Evolutionary conservation across 1,284 basidiomycete species (phyloP).

Genomic region (Ustilago cynodontis): DNA sequence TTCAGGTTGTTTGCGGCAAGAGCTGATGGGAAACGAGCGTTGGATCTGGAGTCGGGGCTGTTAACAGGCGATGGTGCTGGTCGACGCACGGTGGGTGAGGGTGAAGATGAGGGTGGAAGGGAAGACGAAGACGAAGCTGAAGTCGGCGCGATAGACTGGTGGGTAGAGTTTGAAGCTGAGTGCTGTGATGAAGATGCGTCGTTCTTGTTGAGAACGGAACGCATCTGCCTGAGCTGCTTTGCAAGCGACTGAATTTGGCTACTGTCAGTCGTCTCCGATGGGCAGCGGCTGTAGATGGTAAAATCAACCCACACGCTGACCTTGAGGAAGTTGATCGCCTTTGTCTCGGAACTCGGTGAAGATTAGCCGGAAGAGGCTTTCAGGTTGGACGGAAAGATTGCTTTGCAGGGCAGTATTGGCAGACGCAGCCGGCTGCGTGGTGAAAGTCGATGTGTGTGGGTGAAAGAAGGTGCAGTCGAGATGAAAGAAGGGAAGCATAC

Average conservation of each 20-base stretch:
- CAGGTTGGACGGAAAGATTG: background rate
- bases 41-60: slow-evolving; percentile 31
- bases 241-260: background rate
- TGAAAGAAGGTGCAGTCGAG: background rate
- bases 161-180: background rate
- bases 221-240: slow-evolving; percentile 16
- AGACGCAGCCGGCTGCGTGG: background rate
- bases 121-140: background rate
- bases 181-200: slow-evolving; percentile 3
- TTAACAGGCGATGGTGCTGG: slow-evolving; percentile 30
- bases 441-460: background rate
- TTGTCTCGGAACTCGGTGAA: background rate
- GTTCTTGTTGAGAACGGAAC: slow-evolving; percentile 4
- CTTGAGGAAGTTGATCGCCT: background rate
- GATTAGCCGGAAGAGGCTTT: background rate
- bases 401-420: background rate
- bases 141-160: background rate
- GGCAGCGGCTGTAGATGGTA: background rate
- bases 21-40: slow-evolving; percentile 16
- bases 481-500: background rate
- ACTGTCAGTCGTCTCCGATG: background rate
- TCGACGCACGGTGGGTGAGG: slow-evolving; percentile 17
- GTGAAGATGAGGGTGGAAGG: slow-evolving; percentile 5
- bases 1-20: slow-evolving; percentile 14
- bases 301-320: background rate